Base-by-base conservation (phyloP, 768 basidiomycete genomes). In the Podaxis pistillaris region DNA sequence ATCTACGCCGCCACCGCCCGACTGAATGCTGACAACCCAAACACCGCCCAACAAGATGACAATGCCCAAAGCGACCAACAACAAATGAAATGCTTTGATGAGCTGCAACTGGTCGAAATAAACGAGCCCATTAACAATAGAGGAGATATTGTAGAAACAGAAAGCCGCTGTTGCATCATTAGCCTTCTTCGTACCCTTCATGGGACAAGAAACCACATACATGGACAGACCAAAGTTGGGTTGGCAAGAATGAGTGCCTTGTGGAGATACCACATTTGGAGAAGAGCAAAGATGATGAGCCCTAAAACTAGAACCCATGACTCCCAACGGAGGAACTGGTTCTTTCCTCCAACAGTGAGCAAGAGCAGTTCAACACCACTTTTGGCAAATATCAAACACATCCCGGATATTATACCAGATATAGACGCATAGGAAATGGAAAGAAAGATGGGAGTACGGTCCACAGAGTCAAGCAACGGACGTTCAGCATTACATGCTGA, bases 341-440 rank as follows among this genome's bases (percentile, higher is more conserved):
- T 93, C 38, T 87, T 72, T 7, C 90, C 91, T 4, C 81, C 74
- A 26, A 94, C 65, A 0, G 93, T 94, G 37, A 95, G 76, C 62
- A 98, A 76, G 7, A 96, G 79, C 8, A 98, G 79, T 74, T 96
- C 94, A 11, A 95, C 91, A 2, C 93, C 94, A 63, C 93, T 93
- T 78, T 98, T 98, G 15, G 95, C 95, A 65, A 96, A 92, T 15
- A 98, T 80, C 26, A 98, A 78, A 71, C 93, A 96, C 87, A 98
- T 91, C 24, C 95, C 95, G 3, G 90, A 92, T 28, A 96, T 78
- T 22, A 92, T 94, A 0, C 95, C 95, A 3, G 91, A 94, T 56
- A 88, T 85, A 12, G 92, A 92, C 15, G 94, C 90, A 72, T 92
- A 98, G 1, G 92, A 91, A 51, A 94, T 80, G 11, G 94, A 91